Base-by-base conservation (phyloP, 768 basidiomycete genomes). In the Mycena alexandri region DNA sequence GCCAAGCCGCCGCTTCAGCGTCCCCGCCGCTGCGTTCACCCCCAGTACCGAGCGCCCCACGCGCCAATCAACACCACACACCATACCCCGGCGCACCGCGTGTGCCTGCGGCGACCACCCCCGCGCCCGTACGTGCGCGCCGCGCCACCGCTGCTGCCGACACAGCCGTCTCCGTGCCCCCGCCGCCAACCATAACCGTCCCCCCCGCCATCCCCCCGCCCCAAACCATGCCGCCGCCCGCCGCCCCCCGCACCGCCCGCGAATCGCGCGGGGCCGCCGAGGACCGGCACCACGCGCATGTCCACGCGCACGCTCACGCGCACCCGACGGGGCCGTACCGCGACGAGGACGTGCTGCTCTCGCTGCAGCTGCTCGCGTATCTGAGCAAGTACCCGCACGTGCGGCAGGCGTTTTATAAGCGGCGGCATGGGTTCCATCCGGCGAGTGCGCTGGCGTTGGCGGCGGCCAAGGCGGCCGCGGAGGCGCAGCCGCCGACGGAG, bases 341-440 rank as follows among this genome's bases (percentile, higher is more conserved):
- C 29, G 96, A 99, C 75, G 97, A 99, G 73, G 96, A 98, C 69
- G 94, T 99, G 0, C 82, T 99, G 2, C 87, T 96, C 11, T 89
- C 92, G 21, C 81, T 99, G 14, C 97, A 99, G 77, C 89, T 99
- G 2, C 86, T 99, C 1, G 98, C 98, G 4, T 99, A 99, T 76
- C 85, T 99, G 19, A 95, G 93, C 81, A 99, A 99, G 79, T 99
- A 99, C 76, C 96, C 98, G 0, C 97, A 99, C 77, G 97, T 99
- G 5, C 85, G 98, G 12, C 91, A 96, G 74, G 94, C 96, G 8
- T 99, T 99, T 76, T 98, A 99, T 77, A 94, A 95, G 76, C 91
- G 89, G 1, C 85, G 93, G 1, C 79, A 83, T n/a, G 87, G 89
- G n/a, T 94, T 94, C 77, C 93, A 93, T 73, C 93, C 93, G 0